Evolutionary conservation across 208 protist genomes (phyloP).

Genomic region (Kentomonas sorsogonicus): DNA sequence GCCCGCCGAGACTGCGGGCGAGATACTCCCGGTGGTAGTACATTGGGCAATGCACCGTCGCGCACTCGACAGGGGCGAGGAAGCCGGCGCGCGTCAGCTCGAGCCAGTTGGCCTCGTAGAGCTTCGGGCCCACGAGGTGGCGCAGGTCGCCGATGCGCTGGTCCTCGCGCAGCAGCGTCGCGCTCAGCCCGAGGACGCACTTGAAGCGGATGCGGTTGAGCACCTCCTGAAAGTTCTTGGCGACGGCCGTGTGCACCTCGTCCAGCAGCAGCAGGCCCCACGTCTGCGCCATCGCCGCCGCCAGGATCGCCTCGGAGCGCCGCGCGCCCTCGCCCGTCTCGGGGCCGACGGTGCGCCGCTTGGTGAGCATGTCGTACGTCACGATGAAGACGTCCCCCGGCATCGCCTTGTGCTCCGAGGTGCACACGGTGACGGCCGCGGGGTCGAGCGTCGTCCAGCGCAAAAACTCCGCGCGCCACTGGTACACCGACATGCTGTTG

Average conservation of each 20-base stretch:
- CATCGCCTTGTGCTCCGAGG: constrained; percentile 74
- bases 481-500: constrained; percentile 94
- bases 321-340: constrained; percentile 40
- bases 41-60: constrained; percentile 97
- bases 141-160: constrained; percentile 96
- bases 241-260: constrained; percentile 98
- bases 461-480: constrained; percentile 95
- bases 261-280: constrained; percentile 99
- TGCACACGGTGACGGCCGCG: constrained; percentile 77
- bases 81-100: constrained; percentile 94
- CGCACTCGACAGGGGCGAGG: constrained; percentile 97
- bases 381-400: constrained; percentile 94
- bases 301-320: constrained; percentile 67
- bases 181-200: constrained; percentile 98
- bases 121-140: constrained; percentile 99
- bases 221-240: constrained; percentile 95
- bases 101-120: constrained; percentile 99
- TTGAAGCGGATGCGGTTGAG: constrained; percentile 91
- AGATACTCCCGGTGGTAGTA: too few species aligned
- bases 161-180: constrained; percentile 97
- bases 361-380: constrained; percentile 99
- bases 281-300: constrained; percentile 35
- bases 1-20: too few species aligned
- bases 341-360: constrained; percentile 39
- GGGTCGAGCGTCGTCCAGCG: constrained; percentile 85